phyloP scores from a whole-genome alignment of 1,284 basidiomycete species.

The Marasmius sp. region DNA sequence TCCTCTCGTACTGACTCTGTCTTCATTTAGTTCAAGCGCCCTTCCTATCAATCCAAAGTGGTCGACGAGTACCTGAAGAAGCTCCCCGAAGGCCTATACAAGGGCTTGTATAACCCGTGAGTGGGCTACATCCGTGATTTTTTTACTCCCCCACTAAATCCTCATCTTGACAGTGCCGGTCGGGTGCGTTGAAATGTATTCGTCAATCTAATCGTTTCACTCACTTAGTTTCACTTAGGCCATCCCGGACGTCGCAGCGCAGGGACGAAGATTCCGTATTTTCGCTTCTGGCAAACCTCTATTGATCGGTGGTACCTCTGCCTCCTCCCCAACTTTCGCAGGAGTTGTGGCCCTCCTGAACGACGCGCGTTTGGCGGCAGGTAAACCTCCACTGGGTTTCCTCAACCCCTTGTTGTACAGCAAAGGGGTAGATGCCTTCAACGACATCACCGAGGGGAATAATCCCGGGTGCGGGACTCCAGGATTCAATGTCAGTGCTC shows the following conservation, averaged over 20 bases:
- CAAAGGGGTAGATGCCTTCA: constrained; percentile 42
- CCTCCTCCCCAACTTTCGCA: constrained; percentile 55
- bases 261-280: constrained; percentile 48
- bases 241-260: constrained; percentile 62
- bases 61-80: constrained; percentile 42
- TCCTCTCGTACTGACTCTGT: not conserved
- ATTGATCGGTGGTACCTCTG: constrained; percentile 52
- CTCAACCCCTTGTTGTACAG: constrained; percentile 60
- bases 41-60: constrained; percentile 48
- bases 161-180: not conserved
- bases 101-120: constrained; percentile 51
- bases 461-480: not conserved
- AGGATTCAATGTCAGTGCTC: not conserved
- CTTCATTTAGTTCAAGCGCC: constrained; percentile 48
- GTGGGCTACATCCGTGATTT: not conserved
- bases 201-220: too few species aligned
- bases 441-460: constrained; percentile 43
- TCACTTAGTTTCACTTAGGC: constrained; percentile 28
- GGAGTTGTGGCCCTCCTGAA: constrained; percentile 62
- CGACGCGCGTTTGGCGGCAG: constrained; percentile 50
- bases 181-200: not conserved
- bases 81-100: constrained; percentile 46
- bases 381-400: constrained; percentile 53
- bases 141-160: too few species aligned
- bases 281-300: constrained; percentile 33